Percentiles rank a stretch among this genome's conserved stretches.
Evolutionary conservation across 768 basidiomycete species (phyloP).

Genomic region (Tricholoma bakamatsutake): DNA sequence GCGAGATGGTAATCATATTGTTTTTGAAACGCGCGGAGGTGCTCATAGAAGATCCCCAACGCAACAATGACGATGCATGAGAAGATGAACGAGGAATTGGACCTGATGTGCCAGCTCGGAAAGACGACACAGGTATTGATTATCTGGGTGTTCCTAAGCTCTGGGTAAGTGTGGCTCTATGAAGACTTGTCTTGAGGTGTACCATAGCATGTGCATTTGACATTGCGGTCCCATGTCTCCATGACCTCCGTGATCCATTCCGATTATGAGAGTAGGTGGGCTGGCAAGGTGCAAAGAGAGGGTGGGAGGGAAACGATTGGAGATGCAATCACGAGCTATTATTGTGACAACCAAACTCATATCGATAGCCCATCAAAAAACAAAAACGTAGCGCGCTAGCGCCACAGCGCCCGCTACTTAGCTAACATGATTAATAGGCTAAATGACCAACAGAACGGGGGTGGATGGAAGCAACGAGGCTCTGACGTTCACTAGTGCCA

Average conservation of each 20-base stretch:
- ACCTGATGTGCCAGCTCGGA: conserved; percentile 66
- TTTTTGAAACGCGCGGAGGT: conserved; percentile 60
- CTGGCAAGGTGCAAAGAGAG: neutral
- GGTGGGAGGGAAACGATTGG: too few relatives aligned
- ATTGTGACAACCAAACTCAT: too few relatives aligned
- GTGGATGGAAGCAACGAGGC: too few relatives aligned
- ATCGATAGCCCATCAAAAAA: too few relatives aligned
- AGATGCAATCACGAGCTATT: too few relatives aligned
- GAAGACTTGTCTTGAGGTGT: conserved; percentile 4
- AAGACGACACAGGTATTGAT: conserved; percentile 81
- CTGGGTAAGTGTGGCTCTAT: neutral
- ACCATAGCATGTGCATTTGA: conserved; percentile 83
- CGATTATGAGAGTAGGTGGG: neutral
- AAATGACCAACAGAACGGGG: too few relatives aligned
- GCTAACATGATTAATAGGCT: too few relatives aligned
- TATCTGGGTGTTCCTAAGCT: conserved; percentile 66
- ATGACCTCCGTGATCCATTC: conserved; percentile 39
- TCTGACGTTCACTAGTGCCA: too few relatives aligned
- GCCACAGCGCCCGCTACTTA: too few relatives aligned
- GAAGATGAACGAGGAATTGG: conserved; percentile 48
- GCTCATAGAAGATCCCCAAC: conserved; percentile 76
- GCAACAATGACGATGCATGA: conserved; percentile 61
- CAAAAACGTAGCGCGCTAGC: too few relatives aligned
- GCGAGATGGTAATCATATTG: conserved; percentile 57
- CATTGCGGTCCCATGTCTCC: conserved; percentile 46